These are phyloP conservation scores for Citrullus amarus DNA, from an alignment of 306 rosid genomes.

Conservation along the genomic window DNA sequence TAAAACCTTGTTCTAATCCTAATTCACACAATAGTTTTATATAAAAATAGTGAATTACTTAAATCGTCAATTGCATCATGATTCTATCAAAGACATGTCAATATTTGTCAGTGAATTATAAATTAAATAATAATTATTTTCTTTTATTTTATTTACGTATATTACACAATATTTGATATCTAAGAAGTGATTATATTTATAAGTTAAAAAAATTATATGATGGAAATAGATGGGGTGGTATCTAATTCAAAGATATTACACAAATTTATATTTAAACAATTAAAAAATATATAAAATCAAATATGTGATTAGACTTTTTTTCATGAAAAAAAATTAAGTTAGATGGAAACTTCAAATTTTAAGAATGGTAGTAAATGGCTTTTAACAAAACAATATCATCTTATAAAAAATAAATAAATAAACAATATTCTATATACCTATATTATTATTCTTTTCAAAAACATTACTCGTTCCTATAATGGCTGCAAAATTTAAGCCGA, in stretches of 20 bases:
- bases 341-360: too few species aligned
- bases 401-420: too few species aligned
- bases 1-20: neutral
- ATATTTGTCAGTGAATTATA: neutral
- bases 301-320: too few species aligned
- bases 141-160: neutral
- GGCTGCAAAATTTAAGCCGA: neutral
- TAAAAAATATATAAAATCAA: too few species aligned
- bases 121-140: neutral
- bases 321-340: too few species aligned
- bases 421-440: neutral
- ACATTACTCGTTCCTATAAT: neutral
- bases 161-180: neutral
- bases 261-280: too few species aligned
- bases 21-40: neutral
- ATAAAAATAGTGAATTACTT: neutral
- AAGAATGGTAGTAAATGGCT: too few species aligned
- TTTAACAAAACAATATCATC: too few species aligned
- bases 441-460: too few species aligned
- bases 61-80: neutral
- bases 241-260: neutral
- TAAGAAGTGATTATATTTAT: neutral
- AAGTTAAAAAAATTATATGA: neutral
- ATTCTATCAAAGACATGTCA: neutral
- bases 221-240: neutral